Evolutionary conservation across 2,329 filamentous ascomycete genomes (phyloP), one percentile per base, ranked within the genome.

Genomic region (Leptosphaerulina australis): DNA sequence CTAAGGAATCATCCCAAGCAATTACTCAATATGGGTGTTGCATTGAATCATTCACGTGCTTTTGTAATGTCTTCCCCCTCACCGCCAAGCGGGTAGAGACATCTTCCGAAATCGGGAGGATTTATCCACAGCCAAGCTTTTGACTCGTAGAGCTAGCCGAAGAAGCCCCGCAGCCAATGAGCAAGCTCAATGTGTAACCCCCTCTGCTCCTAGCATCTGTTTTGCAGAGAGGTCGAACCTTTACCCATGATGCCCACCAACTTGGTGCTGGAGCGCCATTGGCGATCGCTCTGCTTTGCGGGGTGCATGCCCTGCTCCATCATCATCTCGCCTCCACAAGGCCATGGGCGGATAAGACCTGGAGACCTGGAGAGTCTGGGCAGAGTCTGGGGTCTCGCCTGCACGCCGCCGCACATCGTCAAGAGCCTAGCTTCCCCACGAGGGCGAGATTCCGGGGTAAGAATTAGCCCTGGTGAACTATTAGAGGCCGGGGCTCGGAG

Each of bases 391-490:
- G 53, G 34, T 49, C 40, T 50, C 30, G 44, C 50, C 40, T 50
- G 51, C 38, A 38, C 43, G 18, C 34, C 33, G 44, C 7, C 21
- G 44, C 34, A 29, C 35, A 36, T 44, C 25, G n/a, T 45, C 29
- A 36, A 43, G 28, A 24, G 20, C 37, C 53, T 52, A 52, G 53
- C 40, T 49, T 41, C 52, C 48, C 47, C 53, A 52, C 40, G 44
- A 49, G 36, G 44, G 41, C 47, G 28, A 48, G 44, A 47, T 39
- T 51, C 52, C 46, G 52, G 52, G 52, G 47, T 47, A 55, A 50
- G 29, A 24, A 44, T 47, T 44, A 55, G 38, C 47, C 45, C 34
- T 46, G 38, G 28, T 22, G 22, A 22, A 39, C 25, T 44, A 55
- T 48, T 50, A 36, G 44, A 47, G 43, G 38, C 49, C 49, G 49